Percentiles rank a stretch among this genome's conserved stretches.
Conservation (phyloP, 2,329 filamentous ascomycete genomes). For the Passalora sequoiae region DNA sequence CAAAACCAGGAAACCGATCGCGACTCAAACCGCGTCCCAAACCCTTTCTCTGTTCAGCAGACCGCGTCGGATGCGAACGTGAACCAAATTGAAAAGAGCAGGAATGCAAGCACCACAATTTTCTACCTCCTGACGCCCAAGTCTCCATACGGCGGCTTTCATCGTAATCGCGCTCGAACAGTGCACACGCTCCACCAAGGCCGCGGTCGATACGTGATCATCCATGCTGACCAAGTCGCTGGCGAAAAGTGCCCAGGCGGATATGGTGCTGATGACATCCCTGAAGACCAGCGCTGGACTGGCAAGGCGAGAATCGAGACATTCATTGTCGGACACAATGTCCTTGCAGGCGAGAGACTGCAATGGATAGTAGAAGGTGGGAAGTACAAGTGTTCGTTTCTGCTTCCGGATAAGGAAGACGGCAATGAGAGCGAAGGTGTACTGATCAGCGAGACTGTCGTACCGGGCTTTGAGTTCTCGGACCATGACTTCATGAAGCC, state of each 20-base stretch:
- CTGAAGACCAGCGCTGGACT: slow-evolving; percentile 43
- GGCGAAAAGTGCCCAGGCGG: slow-evolving; percentile 16
- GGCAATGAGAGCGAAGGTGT: slow-evolving; percentile 43
- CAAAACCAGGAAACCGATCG: slow-evolving; percentile 51
- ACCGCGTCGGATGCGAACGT: slow-evolving; percentile 33
- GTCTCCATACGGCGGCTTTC: slow-evolving; percentile 47
- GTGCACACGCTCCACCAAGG: slow-evolving; percentile 63
- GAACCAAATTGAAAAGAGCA: slow-evolving; percentile 25
- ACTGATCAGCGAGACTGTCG: slow-evolving; percentile 63
- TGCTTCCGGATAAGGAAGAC: slow-evolving; percentile 46
- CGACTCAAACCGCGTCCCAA: slow-evolving; percentile 48
- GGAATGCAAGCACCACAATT: slow-evolving; percentile 57
- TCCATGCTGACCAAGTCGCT: slow-evolving; percentile 51
- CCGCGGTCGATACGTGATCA: slow-evolving; percentile 58
- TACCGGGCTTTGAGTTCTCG: slow-evolving; percentile 62
- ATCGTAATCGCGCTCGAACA: slow-evolving; percentile 10
- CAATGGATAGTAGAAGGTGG: slow-evolving; percentile 67
- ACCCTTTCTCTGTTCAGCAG: slow-evolving; percentile 43
- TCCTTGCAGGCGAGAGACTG: slow-evolving; percentile 55
- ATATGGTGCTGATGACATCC: slow-evolving; percentile 48
- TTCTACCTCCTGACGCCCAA: slow-evolving; percentile 59
- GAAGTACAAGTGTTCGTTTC: slow-evolving; percentile 60
- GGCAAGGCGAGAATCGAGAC: slow-evolving; percentile 53
- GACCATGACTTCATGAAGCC: slow-evolving; percentile 62
- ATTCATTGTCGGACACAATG: slow-evolving; percentile 58